Base-by-base conservation (phyloP, 2,329 filamentous ascomycete species). In the Colletotrichum zoysiae region DNA sequence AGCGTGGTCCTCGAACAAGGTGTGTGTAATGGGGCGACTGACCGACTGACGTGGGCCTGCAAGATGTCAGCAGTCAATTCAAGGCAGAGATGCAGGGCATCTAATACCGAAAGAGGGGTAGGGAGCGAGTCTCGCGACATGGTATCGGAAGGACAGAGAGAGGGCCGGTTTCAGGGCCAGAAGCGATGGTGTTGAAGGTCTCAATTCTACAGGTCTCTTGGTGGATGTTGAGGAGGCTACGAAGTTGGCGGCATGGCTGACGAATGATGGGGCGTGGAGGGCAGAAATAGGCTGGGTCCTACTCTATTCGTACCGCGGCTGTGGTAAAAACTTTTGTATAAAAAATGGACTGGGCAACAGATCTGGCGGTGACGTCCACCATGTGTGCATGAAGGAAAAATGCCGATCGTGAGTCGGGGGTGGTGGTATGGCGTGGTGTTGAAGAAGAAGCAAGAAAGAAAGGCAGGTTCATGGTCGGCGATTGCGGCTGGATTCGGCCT, bases 61-160 rank as follows among this genome's bases (percentile, higher is more conserved):
- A 55, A 35, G 26, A 61, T 20, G 58, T 44, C 35, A 16, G 38
- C 53, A 58, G 44, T 42, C 50, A 16, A n/a, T 48, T 35, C 26
- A 55, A 53, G 33, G 51, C 44, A 71, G 65, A 63, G 66, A 53
- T 68, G 65, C 65, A 68, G 68, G 53, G 69, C 65, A 40, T 51
- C 58, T 59, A 55, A 40, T 51, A 56, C 69, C 44, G 46, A 71
- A 71, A n/a, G 65, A 71, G 69, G 65, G 59, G 53, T 55, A 33
- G 40, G 44, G 30, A 62, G 65, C 20, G 55, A 44, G 64, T 30
- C 3, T 30, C 55, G 48, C 46, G 38, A 72, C 42, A 42, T 65
- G 55, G 53, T 50, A 60, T 51, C 51, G 44, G 69, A 33, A 40
- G 53, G 58, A 44, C 48, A 42, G 53, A 60, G 69, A 56, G 38